A percentile compares a stretch with the other conserved stretches of the same genome.
phyloP scores from a whole-genome alignment of 768 basidiomycete species.

The Tubosaeta sp. region DNA sequence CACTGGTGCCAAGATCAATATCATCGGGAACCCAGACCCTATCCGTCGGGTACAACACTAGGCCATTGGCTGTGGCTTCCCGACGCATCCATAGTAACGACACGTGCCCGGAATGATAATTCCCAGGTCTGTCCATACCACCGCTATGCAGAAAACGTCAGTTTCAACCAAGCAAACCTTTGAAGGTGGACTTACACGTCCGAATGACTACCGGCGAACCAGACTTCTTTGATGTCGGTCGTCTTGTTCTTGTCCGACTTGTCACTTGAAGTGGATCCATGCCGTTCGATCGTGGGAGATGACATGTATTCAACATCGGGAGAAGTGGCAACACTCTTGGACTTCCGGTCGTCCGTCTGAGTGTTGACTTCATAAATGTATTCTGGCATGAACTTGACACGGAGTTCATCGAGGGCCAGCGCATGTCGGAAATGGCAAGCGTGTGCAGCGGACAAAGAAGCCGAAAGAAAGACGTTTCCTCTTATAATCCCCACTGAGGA shows the following conservation, averaged over 20 bases:
- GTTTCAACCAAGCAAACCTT: background rate
- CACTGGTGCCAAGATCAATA: conserved; percentile 16
- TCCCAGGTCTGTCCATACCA: conserved; percentile 19
- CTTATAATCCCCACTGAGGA: conserved; percentile 55
- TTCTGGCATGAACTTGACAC: conserved; percentile 53
- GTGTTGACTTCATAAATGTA: conserved; percentile 31
- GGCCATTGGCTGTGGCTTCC: conserved; percentile 25
- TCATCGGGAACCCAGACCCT: conserved; percentile 26
- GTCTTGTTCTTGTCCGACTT: background rate
- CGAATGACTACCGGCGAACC: conserved; percentile 51
- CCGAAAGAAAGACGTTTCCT: conserved; percentile 46
- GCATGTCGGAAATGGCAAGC: conserved; percentile 64
- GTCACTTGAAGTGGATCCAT: background rate
- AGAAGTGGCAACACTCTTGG: background rate
- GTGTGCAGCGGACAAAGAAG: conserved; percentile 51
- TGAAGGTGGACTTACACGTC: conserved; percentile 26
- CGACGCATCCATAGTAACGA: conserved; percentile 33
- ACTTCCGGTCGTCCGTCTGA: conserved; percentile 9
- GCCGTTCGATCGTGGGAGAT: background rate
- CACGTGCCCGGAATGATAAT: conserved; percentile 17
- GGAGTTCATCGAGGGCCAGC: conserved; percentile 55
- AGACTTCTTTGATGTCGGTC: conserved; percentile 44
- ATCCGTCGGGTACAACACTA: conserved; percentile 22
- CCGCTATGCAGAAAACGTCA: conserved; percentile 12
- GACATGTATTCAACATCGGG: background rate